These are phyloP conservation scores for Penicillium psychrofluorescens DNA, from an alignment of 495 filamentous ascomycete species.

Conservation along the genomic window DNA sequence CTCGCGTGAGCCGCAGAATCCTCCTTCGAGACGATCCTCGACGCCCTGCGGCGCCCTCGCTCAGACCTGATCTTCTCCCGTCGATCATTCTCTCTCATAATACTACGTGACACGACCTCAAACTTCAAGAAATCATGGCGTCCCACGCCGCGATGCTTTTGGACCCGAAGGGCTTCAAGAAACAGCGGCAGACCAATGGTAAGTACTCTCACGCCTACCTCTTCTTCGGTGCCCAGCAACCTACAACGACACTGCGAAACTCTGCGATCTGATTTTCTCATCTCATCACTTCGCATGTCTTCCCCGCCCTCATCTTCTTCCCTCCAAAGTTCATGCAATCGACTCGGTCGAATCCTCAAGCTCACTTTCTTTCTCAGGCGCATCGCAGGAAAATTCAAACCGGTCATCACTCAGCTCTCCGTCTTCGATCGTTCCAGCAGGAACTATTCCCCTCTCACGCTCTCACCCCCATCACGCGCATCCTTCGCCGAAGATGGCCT, in stretches of 20 bases:
- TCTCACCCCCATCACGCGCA: slow-evolving; percentile 4
- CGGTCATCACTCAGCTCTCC: slow-evolving; percentile 5
- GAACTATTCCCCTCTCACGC: slow-evolving; percentile 19
- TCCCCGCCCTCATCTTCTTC: slow-evolving; percentile 4
- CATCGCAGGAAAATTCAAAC: slow-evolving; percentile 12
- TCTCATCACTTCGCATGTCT: neutral
- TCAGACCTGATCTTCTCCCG: neutral
- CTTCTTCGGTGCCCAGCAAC: too few relatives aligned
- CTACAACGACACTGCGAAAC: too few relatives aligned
- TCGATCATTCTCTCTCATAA: neutral
- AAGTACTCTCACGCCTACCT: slow-evolving; percentile 2
- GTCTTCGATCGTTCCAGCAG: slow-evolving; percentile 18
- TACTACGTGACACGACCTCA: neutral
- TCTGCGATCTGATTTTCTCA: neutral
- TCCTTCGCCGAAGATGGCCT: neutral
- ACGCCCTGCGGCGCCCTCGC: neutral
- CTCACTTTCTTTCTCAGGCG: slow-evolving; percentile 17
- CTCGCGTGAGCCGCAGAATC: slow-evolving; percentile 2
- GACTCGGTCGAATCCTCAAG: slow-evolving; percentile 6
- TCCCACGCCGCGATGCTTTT: slow-evolving; percentile 38
- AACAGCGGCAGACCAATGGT: slow-evolving; percentile 28
- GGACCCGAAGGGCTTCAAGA: slow-evolving; percentile 32
- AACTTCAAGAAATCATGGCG: slow-evolving; percentile 23
- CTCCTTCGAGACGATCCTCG: too few relatives aligned
- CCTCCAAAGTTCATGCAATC: slow-evolving; percentile 1